Percentiles rank a stretch among this genome's conserved stretches.
These are phyloP conservation scores for Zea mays DNA, from an alignment of 176 grass and related monocot species.

Conservation along the genomic window DNA sequence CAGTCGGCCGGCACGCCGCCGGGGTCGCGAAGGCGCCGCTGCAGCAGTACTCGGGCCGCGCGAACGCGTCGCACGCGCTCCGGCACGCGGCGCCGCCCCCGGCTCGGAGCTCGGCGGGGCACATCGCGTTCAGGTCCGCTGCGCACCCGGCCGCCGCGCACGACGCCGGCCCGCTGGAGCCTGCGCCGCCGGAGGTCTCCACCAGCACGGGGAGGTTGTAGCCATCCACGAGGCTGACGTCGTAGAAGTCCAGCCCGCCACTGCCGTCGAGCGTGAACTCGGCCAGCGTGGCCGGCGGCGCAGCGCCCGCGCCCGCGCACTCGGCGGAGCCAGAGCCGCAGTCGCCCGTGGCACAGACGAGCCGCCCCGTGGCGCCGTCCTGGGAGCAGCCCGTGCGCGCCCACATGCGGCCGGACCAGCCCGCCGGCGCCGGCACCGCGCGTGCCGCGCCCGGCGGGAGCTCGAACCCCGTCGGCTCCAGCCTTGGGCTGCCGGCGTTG, in stretches of 20 bases:
- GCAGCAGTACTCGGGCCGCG: constrained; percentile 73
- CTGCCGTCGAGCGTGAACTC: constrained; percentile 86
- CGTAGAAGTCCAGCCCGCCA: constrained; percentile 77
- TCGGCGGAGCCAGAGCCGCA: constrained; percentile 73
- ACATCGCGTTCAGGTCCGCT: constrained; percentile 75
- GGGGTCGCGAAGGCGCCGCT: constrained; percentile 73
- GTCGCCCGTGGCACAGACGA: constrained; percentile 72
- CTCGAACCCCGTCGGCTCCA: constrained; percentile 75
- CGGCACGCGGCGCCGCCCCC: constrained; percentile 69
- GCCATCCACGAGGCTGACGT: constrained; percentile 90
- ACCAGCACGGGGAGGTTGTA: constrained; percentile 90
- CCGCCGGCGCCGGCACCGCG: constrained; percentile 57
- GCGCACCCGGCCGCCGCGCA: constrained; percentile 79
- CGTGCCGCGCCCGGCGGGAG: constrained; percentile 52
- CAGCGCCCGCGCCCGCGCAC: constrained; percentile 67
- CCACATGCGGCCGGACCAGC: constrained; percentile 87
- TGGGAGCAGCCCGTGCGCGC: constrained; percentile 63
- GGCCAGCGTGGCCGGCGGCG: constrained; percentile 76
- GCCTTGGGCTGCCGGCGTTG: constrained; percentile 62
- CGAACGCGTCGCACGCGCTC: constrained; percentile 90
- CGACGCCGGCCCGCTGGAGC: background rate
- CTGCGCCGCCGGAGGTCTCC: constrained; percentile 35
- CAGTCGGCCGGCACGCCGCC: constrained; percentile 62
- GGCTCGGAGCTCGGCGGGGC: constrained; percentile 67
- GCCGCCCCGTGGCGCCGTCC: constrained; percentile 42